A percentile compares a stretch with the other conserved stretches of the same genome.
phyloP scores from a whole-genome alignment of 495 filamentous ascomycete genomes.

The Daldinia caldariorum region DNA sequence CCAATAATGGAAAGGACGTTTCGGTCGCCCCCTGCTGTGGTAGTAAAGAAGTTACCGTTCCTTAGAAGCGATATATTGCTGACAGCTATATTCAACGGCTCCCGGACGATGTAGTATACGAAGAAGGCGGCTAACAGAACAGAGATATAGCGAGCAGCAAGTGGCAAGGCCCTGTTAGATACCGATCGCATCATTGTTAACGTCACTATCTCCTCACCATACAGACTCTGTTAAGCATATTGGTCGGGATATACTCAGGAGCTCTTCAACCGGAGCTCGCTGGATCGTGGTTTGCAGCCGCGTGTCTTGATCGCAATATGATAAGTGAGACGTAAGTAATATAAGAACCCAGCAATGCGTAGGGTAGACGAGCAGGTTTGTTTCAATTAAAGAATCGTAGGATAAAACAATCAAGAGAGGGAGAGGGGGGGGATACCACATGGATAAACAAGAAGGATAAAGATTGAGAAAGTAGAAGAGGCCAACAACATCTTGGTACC shows the following conservation, averaged over 20 bases:
- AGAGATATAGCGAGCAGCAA: slow-evolving; percentile 41
- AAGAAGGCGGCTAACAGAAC: slow-evolving; percentile 44
- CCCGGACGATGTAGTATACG: slow-evolving; percentile 45
- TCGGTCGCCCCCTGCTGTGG: slow-evolving; percentile 13
- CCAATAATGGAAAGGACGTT: slow-evolving; percentile 4
- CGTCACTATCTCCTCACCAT: slow-evolving; percentile 43
- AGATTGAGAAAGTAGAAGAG: slow-evolving; percentile 17
- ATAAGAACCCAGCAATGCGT: slow-evolving; percentile 23
- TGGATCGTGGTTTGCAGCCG: slow-evolving; percentile 27
- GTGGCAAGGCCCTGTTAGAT: slow-evolving; percentile 45
- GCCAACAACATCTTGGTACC: slow-evolving; percentile 13
- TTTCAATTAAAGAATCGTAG: slow-evolving; percentile 39
- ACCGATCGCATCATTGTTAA: slow-evolving; percentile 44
- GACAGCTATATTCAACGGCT: slow-evolving; percentile 38
- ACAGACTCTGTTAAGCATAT: slow-evolving; percentile 41
- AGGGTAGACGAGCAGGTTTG: slow-evolving; percentile 25
- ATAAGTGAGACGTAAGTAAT: slow-evolving; percentile 39
- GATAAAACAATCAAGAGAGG: slow-evolving; percentile 27
- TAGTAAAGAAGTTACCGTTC: slow-evolving; percentile 4
- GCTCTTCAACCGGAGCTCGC: slow-evolving; percentile 36
- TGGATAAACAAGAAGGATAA: slow-evolving; percentile 28
- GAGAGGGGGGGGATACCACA: slow-evolving; percentile 25
- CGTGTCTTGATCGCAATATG: slow-evolving; percentile 27
- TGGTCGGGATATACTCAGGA: slow-evolving; percentile 32
- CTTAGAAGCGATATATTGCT: slow-evolving; percentile 24